A percentile compares a stretch with the other conserved stretches of the same genome.
Conservation (phyloP, 148 eudicot species). For the Limonium bicolor region DNA sequence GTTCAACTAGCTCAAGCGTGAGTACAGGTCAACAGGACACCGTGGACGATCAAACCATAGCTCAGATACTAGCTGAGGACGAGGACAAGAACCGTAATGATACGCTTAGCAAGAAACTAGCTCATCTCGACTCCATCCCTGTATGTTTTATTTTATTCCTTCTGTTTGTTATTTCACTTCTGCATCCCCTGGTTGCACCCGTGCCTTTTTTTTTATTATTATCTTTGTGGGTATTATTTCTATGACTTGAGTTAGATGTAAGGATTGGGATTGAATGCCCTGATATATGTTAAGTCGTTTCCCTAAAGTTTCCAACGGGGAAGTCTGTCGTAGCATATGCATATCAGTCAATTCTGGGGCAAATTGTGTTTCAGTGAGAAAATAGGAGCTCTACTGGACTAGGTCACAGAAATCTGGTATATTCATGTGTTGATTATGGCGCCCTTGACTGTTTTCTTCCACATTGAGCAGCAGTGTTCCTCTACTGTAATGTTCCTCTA, state of each 20-base stretch:
- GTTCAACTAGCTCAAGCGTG: conserved; percentile 59
- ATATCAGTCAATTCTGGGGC: too few relatives aligned
- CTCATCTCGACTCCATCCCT: conserved; percentile 71
- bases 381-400: too few relatives aligned
- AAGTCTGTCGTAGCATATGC: too few relatives aligned
- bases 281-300: too few relatives aligned
- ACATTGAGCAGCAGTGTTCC: background rate
- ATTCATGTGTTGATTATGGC: background rate
- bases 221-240: too few relatives aligned
- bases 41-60: conserved; percentile 57
- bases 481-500: background rate
- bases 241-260: too few relatives aligned
- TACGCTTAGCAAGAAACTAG: conserved; percentile 49
- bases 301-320: too few relatives aligned
- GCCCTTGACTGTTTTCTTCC: background rate
- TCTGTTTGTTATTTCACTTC: background rate
- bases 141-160: conserved; percentile 11
- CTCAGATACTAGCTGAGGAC: conserved; percentile 40
- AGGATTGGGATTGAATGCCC: too few relatives aligned
- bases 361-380: too few relatives aligned
- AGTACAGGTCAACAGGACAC: conserved; percentile 41
- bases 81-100: conserved; percentile 13
- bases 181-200: too few relatives aligned
- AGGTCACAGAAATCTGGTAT: too few relatives aligned
- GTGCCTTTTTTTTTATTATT: too few relatives aligned